Percentiles rank a stretch among this genome's conserved stretches.
Evolutionary conservation across 257 asterid genomes (phyloP).

Genomic region (Solanum medicagineum): DNA sequence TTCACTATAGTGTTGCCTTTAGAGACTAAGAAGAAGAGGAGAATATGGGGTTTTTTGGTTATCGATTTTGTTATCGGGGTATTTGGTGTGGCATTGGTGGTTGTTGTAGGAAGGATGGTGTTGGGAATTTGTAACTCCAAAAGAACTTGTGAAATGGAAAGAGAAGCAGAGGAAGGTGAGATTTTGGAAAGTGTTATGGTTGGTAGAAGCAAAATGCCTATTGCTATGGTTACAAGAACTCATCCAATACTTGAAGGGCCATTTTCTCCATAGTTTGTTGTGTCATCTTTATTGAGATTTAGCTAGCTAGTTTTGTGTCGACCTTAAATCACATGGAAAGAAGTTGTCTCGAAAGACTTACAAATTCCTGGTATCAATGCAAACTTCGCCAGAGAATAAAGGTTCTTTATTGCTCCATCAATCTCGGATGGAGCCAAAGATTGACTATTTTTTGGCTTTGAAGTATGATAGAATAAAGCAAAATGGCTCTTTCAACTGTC

Average conservation of each 20-base stretch:
- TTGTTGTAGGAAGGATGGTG: constrained; percentile 14
- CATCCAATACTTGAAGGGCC: constrained; percentile 49
- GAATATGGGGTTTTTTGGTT: constrained; percentile 26
- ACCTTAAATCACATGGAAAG: too few relatives aligned
- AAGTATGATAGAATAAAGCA: too few relatives aligned
- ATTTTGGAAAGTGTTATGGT: constrained; percentile 35
- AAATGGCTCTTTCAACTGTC: too few relatives aligned
- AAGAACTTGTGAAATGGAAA: constrained; percentile 33
- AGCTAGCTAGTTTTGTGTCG: not conserved
- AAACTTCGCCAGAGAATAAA: too few relatives aligned
- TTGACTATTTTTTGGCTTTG: too few relatives aligned
- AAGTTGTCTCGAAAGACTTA: too few relatives aligned
- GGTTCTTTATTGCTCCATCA: too few relatives aligned
- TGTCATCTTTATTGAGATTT: not conserved
- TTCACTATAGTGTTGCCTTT: constrained; percentile 34
- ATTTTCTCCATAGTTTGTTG: constrained; percentile 22
- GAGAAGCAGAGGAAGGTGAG: constrained; percentile 62
- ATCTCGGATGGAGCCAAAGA: too few relatives aligned
- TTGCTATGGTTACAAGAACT: constrained; percentile 57
- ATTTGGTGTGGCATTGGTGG: constrained; percentile 26
- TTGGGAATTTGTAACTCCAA: constrained; percentile 19
- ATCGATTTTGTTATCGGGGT: constrained; percentile 40
- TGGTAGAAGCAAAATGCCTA: constrained; percentile 57
- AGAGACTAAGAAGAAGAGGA: constrained; percentile 12
- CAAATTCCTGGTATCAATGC: too few relatives aligned